A percentile compares a stretch with the other conserved stretches of the same genome.
Conservation (phyloP, 2,329 filamentous ascomycete genomes). For the Nemania sp. region DNA sequence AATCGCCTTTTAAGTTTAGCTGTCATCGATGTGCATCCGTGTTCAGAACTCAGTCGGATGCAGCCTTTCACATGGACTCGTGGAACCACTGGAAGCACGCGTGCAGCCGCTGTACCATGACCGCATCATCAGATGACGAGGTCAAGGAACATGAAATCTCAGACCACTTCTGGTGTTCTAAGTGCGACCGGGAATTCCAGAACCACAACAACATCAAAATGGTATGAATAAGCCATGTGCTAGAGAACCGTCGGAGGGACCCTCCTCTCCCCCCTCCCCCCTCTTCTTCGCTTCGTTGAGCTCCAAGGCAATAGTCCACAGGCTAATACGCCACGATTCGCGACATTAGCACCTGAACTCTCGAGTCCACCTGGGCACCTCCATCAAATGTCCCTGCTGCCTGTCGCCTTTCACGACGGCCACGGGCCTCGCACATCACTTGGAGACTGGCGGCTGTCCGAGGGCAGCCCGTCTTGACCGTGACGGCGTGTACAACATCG, state of each 20-base stretch:
- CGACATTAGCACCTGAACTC: conserved; percentile 59
- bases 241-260: neutral
- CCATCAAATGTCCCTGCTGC: conserved; percentile 62
- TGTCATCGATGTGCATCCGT: neutral
- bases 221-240: conserved; percentile 31
- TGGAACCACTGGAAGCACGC: neutral
- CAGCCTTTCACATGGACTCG: neutral
- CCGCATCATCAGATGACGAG: conserved; percentile 23
- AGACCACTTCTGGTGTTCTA: conserved; percentile 41
- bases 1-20: neutral
- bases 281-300: neutral
- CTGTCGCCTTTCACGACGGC: conserved; percentile 50
- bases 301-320: neutral
- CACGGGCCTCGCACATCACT: conserved; percentile 58
- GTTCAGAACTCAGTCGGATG: neutral
- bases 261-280: neutral
- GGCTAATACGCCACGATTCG: neutral
- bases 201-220: conserved; percentile 40
- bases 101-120: conserved; percentile 38
- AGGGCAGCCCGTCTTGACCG: conserved; percentile 45
- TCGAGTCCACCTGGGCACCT: conserved; percentile 49
- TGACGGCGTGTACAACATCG: conserved; percentile 50
- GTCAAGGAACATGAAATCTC: conserved; percentile 38
- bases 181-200: conserved; percentile 42
- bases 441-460: conserved; percentile 60